phyloP scores from a whole-genome alignment of 1,284 basidiomycete species.

The Taiwanofungus camphoratus region DNA sequence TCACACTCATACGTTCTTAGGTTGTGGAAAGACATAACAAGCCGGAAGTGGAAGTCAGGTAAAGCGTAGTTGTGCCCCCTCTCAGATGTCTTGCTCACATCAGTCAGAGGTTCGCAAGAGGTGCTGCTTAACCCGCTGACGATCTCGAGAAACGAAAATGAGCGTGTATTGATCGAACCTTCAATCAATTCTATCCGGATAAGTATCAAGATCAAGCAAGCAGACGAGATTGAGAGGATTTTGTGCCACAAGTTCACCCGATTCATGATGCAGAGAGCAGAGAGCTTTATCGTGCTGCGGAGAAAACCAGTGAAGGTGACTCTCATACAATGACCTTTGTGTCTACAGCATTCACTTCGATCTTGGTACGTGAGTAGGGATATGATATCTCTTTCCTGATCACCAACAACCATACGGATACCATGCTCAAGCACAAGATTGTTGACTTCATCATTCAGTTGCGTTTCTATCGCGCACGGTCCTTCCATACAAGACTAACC shows the following conservation, averaged over 20 bases:
- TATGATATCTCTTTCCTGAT: conserved; percentile 99
- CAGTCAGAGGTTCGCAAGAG: conserved; percentile 79
- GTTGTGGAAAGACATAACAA: conserved; percentile 97
- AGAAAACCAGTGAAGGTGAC: conserved; percentile 86
- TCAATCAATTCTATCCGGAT: conserved; percentile 96
- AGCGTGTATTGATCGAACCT: conserved; percentile 94
- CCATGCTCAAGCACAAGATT: conserved; percentile 99
- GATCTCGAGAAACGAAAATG: conserved; percentile 95
- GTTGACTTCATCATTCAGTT: conserved; percentile 99
- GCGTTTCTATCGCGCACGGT: no score
- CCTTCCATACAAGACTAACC: conserved; percentile 1
- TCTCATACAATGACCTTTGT: conserved; percentile 8
- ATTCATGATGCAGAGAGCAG: conserved; percentile 98
- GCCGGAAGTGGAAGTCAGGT: conserved; percentile 89
- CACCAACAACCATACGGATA: conserved; percentile 94
- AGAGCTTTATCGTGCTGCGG: conserved; percentile 93
- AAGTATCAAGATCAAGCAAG: conserved; percentile 98
- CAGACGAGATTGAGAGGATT: conserved; percentile 98
- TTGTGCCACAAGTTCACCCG: conserved; percentile 98
- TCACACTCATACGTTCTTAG: conserved; percentile 34
- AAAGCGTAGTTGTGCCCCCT: conserved; percentile 6
- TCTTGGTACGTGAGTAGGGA: conserved; percentile 49
- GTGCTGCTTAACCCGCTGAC: conserved; percentile 89
- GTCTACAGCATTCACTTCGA: neutral
- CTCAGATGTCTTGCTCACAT: neutral